phyloP scores from a whole-genome alignment of 768 basidiomycete genomes.

The Tubosaeta sp. region DNA sequence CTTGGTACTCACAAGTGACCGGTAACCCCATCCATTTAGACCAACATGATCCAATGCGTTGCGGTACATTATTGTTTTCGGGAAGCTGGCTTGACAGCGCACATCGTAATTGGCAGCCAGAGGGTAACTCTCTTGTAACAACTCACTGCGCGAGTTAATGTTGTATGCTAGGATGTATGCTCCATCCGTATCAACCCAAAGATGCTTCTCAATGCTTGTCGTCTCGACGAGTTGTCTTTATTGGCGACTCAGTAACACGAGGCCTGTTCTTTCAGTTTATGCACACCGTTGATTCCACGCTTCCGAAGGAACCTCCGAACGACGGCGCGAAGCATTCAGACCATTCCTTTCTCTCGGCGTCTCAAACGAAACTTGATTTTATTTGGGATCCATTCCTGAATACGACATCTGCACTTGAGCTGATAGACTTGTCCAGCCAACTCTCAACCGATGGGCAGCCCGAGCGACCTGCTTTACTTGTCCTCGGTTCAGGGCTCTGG shows the following conservation, averaged over 20 bases:
- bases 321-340: conserved; percentile 69
- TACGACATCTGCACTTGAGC: conserved; percentile 46
- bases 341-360: conserved; percentile 43
- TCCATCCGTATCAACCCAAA: conserved; percentile 55
- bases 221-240: conserved; percentile 63
- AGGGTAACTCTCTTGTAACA: conserved; percentile 46
- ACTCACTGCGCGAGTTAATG: conserved; percentile 3
- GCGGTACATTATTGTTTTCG: conserved; percentile 60
- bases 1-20: not conserved
- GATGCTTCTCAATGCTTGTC: conserved; percentile 54
- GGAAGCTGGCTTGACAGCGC: conserved; percentile 76
- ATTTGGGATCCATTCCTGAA: conserved; percentile 91
- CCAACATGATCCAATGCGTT: conserved; percentile 67
- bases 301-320: conserved; percentile 49
- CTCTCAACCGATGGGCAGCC: conserved; percentile 3
- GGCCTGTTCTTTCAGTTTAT: conserved; percentile 75
- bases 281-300: conserved; percentile 51
- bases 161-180: conserved; percentile 66
- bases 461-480: conserved; percentile 58
- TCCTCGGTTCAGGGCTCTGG: conserved; percentile 87
- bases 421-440: conserved; percentile 32
- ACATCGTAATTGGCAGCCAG: conserved; percentile 80
- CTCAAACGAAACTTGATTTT: conserved; percentile 53
- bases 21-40: conserved; percentile 40
- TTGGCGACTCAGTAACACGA: conserved; percentile 83